phyloP scores from a whole-genome alignment of 169 alveolate species.

The Besnoitia besnoiti region DNA sequence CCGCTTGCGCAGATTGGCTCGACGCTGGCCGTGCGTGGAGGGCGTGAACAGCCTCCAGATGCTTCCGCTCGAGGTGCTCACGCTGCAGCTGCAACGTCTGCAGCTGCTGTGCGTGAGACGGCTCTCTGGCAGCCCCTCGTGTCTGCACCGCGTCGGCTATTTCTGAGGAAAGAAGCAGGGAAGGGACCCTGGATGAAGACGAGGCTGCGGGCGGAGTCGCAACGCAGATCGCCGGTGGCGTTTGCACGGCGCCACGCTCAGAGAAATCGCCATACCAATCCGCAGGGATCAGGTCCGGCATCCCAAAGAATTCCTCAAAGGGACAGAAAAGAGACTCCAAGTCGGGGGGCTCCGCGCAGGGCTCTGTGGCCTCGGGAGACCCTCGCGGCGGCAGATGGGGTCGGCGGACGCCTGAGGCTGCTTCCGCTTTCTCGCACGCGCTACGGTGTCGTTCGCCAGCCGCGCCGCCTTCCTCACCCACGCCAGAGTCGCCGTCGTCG shows the following conservation, averaged over 20 bases:
- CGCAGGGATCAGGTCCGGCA: slow-evolving; percentile 28
- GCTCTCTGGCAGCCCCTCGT: not conserved
- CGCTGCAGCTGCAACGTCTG: not conserved
- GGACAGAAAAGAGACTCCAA: not conserved
- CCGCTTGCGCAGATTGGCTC: not conserved
- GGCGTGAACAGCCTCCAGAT: not conserved
- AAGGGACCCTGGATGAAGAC: not conserved
- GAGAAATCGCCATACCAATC: slow-evolving; percentile 16
- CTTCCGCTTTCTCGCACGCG: no score
- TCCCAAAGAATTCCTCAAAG: not conserved
- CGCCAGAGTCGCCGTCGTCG: no score
- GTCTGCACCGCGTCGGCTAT: not conserved
- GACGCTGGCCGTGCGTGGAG: not conserved
- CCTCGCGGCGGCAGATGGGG: no score
- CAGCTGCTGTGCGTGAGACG: not conserved
- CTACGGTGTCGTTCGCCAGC: no score
- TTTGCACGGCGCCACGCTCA: not conserved
- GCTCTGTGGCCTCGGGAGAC: no score
- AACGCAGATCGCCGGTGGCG: not conserved
- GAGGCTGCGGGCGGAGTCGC: not conserved
- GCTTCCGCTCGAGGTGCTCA: not conserved
- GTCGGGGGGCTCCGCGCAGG: not conserved
- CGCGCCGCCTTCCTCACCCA: no score
- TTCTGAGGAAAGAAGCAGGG: not conserved
- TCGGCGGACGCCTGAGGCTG: no score